A percentile compares a stretch with the other conserved stretches of the same genome.
These are phyloP conservation scores for Citropsis articulata DNA, from an alignment of 345 rosid species.

Conservation along the genomic window DNA sequence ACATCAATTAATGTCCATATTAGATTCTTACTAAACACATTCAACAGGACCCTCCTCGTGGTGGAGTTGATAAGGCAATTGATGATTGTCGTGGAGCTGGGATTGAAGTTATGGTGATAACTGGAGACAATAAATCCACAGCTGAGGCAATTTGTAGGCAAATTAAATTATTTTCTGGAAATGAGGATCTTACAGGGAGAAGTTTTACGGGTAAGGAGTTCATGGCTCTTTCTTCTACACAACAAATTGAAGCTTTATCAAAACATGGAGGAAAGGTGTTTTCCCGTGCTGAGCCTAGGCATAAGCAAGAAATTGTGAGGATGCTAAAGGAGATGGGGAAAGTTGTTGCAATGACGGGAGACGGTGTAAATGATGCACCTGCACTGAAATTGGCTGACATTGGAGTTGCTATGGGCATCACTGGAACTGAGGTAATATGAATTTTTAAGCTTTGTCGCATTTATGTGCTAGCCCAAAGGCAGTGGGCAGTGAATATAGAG, in stretches of 20 bases:
- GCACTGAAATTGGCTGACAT: constrained; percentile 94
- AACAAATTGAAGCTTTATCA: constrained; percentile 49
- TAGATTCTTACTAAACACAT: background rate
- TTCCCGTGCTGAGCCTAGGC: constrained; percentile 89
- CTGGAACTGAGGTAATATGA: constrained; percentile 84
- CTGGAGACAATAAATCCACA: constrained; percentile 95
- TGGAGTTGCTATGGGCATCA: constrained; percentile 95
- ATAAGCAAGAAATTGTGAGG: constrained; percentile 91
- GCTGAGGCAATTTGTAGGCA: constrained; percentile 90
- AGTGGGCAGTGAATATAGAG: background rate
- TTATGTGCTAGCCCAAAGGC: background rate
- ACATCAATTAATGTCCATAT: background rate
- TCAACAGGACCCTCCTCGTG: constrained; percentile 91
- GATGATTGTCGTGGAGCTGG: constrained; percentile 84
- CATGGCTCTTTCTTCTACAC: constrained; percentile 50
- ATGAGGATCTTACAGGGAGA: constrained; percentile 55
- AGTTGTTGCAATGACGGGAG: constrained; percentile 98
- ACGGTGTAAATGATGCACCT: constrained; percentile 97
- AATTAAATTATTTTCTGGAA: constrained; percentile 52
- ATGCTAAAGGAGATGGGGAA: constrained; percentile 87
- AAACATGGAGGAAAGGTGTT: constrained; percentile 80
- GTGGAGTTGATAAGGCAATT: constrained; percentile 71
- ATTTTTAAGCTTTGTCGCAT: background rate
- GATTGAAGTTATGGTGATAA: constrained; percentile 84
- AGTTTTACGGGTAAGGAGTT: constrained; percentile 84